Base-by-base conservation (phyloP, 352 stramenopile species). In the Aphanomyces euteiches region DNA sequence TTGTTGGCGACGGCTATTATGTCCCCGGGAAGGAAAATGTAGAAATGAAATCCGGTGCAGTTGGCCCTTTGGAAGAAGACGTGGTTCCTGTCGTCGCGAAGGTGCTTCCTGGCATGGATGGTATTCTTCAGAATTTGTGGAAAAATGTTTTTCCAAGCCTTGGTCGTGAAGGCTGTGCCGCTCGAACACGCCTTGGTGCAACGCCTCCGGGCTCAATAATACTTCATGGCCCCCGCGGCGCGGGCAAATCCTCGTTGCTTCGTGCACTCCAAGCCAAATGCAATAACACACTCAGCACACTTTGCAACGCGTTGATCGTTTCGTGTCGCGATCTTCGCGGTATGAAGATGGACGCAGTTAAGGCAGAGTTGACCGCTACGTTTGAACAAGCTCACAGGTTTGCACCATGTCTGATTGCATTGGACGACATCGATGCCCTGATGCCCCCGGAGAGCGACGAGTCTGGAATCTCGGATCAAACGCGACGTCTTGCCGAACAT, bases 391-490 rank as follows among this genome's bases (percentile, higher is more conserved):
- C 83, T 2, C 41, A 66, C 1, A 47, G 56, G 0, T 76, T 80
- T 36, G 85, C 87, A 1, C 88, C 89, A 10, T 74, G 83, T 13
- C 38, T 95, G 3, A 73, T 96, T 43, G 67, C 90, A 1, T 61
- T 96, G 39, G 89, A 96, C 69, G 92, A 96, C 54, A 57, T 96
- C 56, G 88, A 96, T 60, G 84, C 86, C 19, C 64, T 96, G 15
- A 76, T 90, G 5, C 89, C 88, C 8, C 79, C 88, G 69, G 88
- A 96, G 77, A 77, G 88, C 19, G 89, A 96, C 36, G 82, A 85
- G 13, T 77, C 73, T 36, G 74, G 79, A 13, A 83, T 79, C 5
- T 96, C 95, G 54, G 88, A 93, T n/a, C 89, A 96, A 77, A 84
- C 89, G 7, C 81, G 85, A 15, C 87, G 87, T n/a, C 88, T 96